These are phyloP conservation scores for Umbelopsis sp. DNA, from an alignment of 192 early-diverging fungal genomes.

Conservation along the genomic window DNA sequence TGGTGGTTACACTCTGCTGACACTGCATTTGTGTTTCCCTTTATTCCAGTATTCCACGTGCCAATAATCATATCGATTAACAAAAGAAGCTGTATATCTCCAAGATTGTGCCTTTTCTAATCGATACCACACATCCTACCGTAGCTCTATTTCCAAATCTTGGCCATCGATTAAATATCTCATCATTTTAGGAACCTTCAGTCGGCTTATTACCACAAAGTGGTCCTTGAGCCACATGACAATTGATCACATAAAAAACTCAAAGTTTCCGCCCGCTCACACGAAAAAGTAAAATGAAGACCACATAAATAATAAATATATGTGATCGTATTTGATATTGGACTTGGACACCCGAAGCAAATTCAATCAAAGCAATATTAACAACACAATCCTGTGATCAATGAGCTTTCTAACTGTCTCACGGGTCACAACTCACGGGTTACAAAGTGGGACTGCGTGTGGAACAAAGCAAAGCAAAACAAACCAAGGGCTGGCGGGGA, in stretches of 20 bases:
- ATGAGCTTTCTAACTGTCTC: background rate
- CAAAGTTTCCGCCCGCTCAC: background rate
- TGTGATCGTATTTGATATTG: slow-evolving; percentile 7
- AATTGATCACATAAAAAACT: slow-evolving; percentile 12
- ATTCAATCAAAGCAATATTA: slow-evolving; percentile 4
- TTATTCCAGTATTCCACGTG: background rate
- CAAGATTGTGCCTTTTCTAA: background rate
- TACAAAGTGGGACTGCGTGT: background rate
- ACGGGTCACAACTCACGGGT: slow-evolving; percentile 13
- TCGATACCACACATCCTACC: background rate
- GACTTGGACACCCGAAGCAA: background rate
- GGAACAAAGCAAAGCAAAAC: slow-evolving; percentile 16
- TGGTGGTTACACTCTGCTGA: slow-evolving; percentile 8
- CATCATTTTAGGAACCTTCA: background rate
- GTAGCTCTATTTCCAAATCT: background rate
- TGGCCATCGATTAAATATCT: background rate
- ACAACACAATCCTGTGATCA: slow-evolving; percentile 1
- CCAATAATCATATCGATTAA: slow-evolving; percentile 9
- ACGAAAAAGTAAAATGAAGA: background rate
- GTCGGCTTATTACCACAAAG: background rate
- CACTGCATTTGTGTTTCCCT: slow-evolving; percentile 11
- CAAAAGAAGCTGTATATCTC: background rate
- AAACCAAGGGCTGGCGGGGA: background rate
- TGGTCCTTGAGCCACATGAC: background rate
- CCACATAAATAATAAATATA: slow-evolving; percentile 18